phyloP scores from a whole-genome alignment of 2,329 filamentous ascomycete species.

The Stachybotrys elegans region DNA sequence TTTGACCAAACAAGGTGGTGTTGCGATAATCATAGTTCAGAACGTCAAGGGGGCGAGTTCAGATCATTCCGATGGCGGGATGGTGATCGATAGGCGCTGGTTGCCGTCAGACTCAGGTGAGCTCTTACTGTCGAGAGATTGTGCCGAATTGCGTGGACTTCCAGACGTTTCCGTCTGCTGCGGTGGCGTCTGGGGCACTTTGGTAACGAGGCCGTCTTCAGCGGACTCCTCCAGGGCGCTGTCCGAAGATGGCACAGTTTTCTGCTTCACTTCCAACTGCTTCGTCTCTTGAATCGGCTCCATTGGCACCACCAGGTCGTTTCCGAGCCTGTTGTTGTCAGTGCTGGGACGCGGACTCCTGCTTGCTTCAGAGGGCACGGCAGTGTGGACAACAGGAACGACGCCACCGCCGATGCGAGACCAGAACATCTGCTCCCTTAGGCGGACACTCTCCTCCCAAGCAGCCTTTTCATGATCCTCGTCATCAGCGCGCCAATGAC shows the following conservation, averaged over 20 bases:
- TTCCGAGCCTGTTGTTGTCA: slow-evolving; percentile 19
- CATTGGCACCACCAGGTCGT: not conserved
- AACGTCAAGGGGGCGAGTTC: not conserved
- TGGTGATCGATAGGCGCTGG: slow-evolving; percentile 22
- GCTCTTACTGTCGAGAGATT: slow-evolving; percentile 21
- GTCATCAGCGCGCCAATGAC: slow-evolving; percentile 81
- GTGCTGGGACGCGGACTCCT: slow-evolving; percentile 29
- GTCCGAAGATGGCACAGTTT: no score
- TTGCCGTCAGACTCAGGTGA: slow-evolving; percentile 15
- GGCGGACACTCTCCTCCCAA: slow-evolving; percentile 89
- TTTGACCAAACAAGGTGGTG: no score
- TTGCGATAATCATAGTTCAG: not conserved
- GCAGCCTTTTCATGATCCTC: slow-evolving; percentile 79
- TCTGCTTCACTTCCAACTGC: no score
- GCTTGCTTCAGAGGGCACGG: slow-evolving; percentile 21
- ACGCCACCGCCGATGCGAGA: slow-evolving; percentile 87
- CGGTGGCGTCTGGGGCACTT: slow-evolving; percentile 24
- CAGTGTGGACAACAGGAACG: slow-evolving; percentile 52
- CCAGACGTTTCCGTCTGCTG: slow-evolving; percentile 20
- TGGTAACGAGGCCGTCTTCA: not conserved
- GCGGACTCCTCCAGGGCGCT: not conserved
- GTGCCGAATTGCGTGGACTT: slow-evolving; percentile 19
- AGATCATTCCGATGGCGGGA: slow-evolving; percentile 14
- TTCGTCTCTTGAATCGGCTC: no score
- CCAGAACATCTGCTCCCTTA: slow-evolving; percentile 98